Percentiles rank a stretch among this genome's conserved stretches.
phyloP scores from a whole-genome alignment of 805 yeast species.

The Ogataea angusta region DNA sequence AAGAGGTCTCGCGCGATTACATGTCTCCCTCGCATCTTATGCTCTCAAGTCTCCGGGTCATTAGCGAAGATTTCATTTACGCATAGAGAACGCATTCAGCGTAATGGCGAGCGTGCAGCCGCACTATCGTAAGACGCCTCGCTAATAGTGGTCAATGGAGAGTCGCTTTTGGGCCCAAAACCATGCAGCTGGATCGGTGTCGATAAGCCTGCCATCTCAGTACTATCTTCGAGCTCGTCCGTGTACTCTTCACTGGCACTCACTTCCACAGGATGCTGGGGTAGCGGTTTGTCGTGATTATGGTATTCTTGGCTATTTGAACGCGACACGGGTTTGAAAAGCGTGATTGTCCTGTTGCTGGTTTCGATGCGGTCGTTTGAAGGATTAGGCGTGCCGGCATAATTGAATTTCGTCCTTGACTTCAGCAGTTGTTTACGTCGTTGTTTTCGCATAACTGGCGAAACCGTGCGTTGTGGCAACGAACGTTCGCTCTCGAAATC shows the following conservation, averaged over 20 bases:
- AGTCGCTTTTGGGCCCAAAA: slow-evolving; percentile 4
- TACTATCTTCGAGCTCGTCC: slow-evolving; percentile 10
- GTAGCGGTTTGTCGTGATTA: not conserved
- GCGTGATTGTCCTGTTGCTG: slow-evolving; percentile 30
- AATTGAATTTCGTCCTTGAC: not conserved
- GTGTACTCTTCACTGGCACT: slow-evolving; percentile 18
- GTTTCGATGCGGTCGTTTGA: slow-evolving; percentile 7
- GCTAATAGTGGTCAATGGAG: slow-evolving; percentile 31
- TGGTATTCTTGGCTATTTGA: slow-evolving; percentile 1
- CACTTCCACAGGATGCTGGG: slow-evolving; percentile 8
- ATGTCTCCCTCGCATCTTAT: slow-evolving; percentile 6
- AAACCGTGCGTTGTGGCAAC: not conserved
- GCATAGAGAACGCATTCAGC: not conserved
- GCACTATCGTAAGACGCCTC: slow-evolving; percentile 28
- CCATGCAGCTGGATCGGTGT: slow-evolving; percentile 7
- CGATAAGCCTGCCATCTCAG: slow-evolving; percentile 1
- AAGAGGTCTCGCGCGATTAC: not conserved
- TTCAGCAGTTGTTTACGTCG: slow-evolving; percentile 8
- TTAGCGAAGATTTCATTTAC: slow-evolving; percentile 3
- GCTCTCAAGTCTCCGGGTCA: slow-evolving; percentile 6
- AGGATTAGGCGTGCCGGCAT: not conserved
- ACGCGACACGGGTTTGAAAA: slow-evolving; percentile 24
- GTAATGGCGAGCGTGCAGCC: slow-evolving; percentile 13
- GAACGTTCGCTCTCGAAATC: slow-evolving; percentile 24
- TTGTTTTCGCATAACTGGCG: slow-evolving; percentile 5